phyloP scores from a whole-genome alignment of 305 asterid genomes.

The Solanum hybrid region DNA sequence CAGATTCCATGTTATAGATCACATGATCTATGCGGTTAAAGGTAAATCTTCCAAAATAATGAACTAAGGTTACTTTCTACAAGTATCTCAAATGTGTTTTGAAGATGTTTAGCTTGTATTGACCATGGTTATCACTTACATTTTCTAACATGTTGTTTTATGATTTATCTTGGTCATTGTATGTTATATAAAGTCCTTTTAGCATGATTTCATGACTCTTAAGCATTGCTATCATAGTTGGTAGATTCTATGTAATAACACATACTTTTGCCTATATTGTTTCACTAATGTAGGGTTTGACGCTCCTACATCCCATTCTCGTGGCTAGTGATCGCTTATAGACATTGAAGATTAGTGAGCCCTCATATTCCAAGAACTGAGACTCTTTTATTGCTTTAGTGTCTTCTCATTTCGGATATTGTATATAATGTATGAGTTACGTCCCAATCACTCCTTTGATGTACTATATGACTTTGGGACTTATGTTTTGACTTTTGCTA shows the following conservation, averaged over 20 bases:
- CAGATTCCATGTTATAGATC: not conserved
- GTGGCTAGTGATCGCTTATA: not conserved
- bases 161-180: not conserved
- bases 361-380: not conserved
- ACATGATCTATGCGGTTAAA: not conserved
- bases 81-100: not conserved
- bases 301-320: not conserved
- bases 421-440: not conserved
- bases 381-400: not conserved
- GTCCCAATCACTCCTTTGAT: not conserved
- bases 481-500: not conserved
- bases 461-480: not conserved
- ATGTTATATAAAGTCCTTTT: not conserved
- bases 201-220: not conserved
- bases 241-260: not conserved
- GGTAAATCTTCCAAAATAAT: not conserved
- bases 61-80: not conserved
- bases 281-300: not conserved
- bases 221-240: not conserved
- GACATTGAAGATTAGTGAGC: not conserved
- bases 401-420: not conserved
- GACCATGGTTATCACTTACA: not conserved
- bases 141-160: not conserved
- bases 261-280: not conserved
- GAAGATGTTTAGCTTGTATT: not conserved